Evolutionary conservation across 345 rosid species (phyloP), one percentile per base, ranked within the genome.

Genomic region (Syzygium aromaticum): DNA sequence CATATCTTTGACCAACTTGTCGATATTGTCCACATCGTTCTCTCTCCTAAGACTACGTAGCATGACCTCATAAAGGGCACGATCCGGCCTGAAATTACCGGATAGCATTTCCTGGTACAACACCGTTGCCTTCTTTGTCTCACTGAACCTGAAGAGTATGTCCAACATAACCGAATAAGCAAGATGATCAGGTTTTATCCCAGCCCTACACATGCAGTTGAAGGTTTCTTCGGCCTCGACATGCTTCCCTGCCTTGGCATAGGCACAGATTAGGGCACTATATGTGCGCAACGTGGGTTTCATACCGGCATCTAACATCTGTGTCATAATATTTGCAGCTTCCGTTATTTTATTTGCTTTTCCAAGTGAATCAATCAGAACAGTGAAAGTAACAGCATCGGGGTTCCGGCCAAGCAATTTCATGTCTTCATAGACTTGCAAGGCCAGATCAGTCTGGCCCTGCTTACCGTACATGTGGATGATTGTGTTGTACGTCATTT

Each of bases 401-500:
- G 99, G 98, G 89, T 80, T 94, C 86, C 90, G 89, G 67, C 98
- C 96, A 0, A 93, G 93, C 80, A 91, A 90, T 92, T 95, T 94
- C 99, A 97, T 97, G 91, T 94, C 96, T 90, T 91, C 91, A 87
- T 94, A 97, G 89, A 94, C 95, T 90, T 95, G 92, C 85, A 95
- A 88, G 57, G 95, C 98, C n/a, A 95, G 87, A 73, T 94, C 96
- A 90, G 89, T 91, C 86, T 92, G 94, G 46, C 99, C 98, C 89
- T 93, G 94, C 94, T 95, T 96, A 84, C 99, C 99, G 89, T 96
- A 93, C 99, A 97, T 97, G 90, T 97, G 98, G 90, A 97, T 97
- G 46, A 97, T 93, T 4, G 98, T 96, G 91, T 97, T 97, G 87
- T 95, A 95, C 6, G 98, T 94, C 98, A 95, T 95, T 90, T 96